Evolutionary conservation across 495 filamentous ascomycete genomes (phyloP).

Genomic region (Penicillium cataractarum): DNA sequence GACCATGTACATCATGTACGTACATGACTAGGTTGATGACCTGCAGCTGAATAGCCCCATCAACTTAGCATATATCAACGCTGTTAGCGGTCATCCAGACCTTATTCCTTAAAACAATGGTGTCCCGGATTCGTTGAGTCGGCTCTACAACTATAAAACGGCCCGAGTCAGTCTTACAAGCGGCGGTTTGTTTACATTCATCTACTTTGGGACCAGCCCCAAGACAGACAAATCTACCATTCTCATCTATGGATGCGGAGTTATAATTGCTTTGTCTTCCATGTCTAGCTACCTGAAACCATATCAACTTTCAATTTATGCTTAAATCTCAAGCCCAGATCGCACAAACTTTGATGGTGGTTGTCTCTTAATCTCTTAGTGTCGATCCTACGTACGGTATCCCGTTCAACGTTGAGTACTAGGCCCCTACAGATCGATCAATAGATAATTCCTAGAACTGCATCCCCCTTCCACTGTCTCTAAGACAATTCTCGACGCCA

Average conservation of each 20-base stretch:
- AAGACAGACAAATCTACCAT: constrained; percentile 8
- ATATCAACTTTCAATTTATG: background rate
- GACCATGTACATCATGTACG: background rate
- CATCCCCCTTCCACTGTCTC: background rate
- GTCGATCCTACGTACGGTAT: background rate
- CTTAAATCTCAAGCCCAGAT: background rate
- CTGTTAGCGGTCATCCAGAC: too few species aligned
- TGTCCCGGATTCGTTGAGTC: background rate
- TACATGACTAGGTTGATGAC: background rate
- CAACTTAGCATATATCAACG: background rate
- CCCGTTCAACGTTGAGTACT: background rate
- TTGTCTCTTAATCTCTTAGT: background rate
- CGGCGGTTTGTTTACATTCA: constrained; percentile 8
- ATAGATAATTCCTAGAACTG: background rate
- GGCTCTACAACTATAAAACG: background rate
- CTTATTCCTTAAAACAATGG: background rate
- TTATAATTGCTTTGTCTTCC: constrained; percentile 10
- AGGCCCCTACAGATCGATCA: background rate
- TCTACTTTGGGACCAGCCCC: constrained; percentile 5
- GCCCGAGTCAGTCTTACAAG: background rate
- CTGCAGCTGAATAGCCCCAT: background rate
- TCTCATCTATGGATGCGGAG: background rate
- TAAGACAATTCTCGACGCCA: too few species aligned
- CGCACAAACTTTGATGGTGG: background rate
- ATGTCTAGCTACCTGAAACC: background rate